Percentiles rank a stretch among this genome's conserved stretches.
Conservation (phyloP, 176 grass and related monocot species). For the Ensete ventricosum region DNA sequence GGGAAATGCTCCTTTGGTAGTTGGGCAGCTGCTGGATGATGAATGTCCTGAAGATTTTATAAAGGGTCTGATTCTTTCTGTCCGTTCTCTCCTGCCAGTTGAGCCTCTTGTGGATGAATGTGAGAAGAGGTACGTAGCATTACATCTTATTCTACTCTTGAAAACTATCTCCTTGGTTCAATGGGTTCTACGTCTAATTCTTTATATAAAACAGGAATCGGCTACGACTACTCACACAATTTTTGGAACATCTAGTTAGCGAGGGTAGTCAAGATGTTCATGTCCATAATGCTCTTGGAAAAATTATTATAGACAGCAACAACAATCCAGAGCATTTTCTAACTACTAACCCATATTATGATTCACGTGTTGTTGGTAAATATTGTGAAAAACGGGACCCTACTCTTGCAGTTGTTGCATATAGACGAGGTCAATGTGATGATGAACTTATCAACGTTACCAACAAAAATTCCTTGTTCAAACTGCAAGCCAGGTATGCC, state of each 20-base stretch:
- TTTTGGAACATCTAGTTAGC: conserved; percentile 87
- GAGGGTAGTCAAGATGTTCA: conserved; percentile 97
- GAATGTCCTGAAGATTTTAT: conserved; percentile 99
- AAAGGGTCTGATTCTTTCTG: conserved; percentile 93
- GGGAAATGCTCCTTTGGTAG: conserved; percentile 81
- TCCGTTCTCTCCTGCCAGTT: conserved; percentile 79
- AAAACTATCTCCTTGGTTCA: neutral
- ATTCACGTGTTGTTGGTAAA: conserved; percentile 92
- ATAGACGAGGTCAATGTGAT: conserved; percentile 85
- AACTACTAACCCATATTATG: conserved; percentile 94
- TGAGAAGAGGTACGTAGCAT: conserved; percentile 63
- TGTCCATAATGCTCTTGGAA: conserved; percentile 95
- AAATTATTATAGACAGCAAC: conserved; percentile 96
- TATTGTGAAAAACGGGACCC: conserved; percentile 96
- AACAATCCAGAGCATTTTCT: conserved; percentile 98
- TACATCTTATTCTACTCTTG: neutral
- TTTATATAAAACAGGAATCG: conserved; percentile 52
- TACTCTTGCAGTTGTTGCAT: conserved; percentile 93
- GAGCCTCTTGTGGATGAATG: conserved; percentile 93
- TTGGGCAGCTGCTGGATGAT: conserved; percentile 86
- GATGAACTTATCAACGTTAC: conserved; percentile 88
- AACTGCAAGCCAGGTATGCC: conserved; percentile 81
- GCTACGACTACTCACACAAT: conserved; percentile 72
- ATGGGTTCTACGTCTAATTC: neutral
- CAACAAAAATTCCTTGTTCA: conserved; percentile 94